These are phyloP conservation scores for Aspergillus sclerotiicarbonarius DNA, from an alignment of 495 filamentous ascomycete genomes.

Conservation along the genomic window DNA sequence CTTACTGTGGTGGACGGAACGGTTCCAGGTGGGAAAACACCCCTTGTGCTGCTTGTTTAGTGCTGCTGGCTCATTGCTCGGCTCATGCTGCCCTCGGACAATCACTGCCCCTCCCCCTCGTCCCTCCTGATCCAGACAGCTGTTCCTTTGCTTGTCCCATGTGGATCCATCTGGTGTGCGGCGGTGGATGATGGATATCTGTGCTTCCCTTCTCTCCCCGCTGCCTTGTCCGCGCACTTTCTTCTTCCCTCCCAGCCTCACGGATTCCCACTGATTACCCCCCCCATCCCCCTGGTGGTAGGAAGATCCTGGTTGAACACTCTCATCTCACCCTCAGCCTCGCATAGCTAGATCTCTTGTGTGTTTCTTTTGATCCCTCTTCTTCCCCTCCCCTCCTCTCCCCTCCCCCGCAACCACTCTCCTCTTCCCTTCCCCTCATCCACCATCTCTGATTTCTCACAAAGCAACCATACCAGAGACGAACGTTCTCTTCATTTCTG, in stretches of 20 bases:
- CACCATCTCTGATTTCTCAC: neutral
- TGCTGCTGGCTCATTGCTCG: no score
- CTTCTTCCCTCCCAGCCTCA: conserved; percentile 7
- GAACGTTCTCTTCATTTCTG: conserved; percentile 1
- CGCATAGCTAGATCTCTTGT: conserved; percentile 1
- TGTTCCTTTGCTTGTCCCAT: conserved; percentile 10
- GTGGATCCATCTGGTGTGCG: conserved; percentile 10
- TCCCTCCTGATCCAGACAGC: conserved; percentile 12
- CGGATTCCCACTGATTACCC: neutral
- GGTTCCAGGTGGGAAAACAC: neutral
- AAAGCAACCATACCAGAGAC: conserved; percentile 13
- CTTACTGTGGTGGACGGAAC: neutral
- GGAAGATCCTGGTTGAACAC: neutral
- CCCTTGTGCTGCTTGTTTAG: neutral
- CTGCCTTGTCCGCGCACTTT: conserved; percentile 7
- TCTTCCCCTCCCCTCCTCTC: neutral
- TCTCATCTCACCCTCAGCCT: neutral
- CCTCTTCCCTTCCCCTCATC: conserved; percentile 1
- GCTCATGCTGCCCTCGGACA: neutral
- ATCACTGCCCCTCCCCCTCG: conserved; percentile 12
- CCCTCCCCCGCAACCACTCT: conserved; percentile 1
- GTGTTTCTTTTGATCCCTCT: conserved; percentile 6
- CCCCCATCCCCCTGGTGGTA: conserved; percentile 7
- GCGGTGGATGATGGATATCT: conserved; percentile 16
- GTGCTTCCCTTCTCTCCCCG: conserved; percentile 3